Evolutionary conservation across 202 grass and related monocot species (phyloP), one percentile per base, ranked within the genome.

Genomic region (Digitaria exilis): DNA sequence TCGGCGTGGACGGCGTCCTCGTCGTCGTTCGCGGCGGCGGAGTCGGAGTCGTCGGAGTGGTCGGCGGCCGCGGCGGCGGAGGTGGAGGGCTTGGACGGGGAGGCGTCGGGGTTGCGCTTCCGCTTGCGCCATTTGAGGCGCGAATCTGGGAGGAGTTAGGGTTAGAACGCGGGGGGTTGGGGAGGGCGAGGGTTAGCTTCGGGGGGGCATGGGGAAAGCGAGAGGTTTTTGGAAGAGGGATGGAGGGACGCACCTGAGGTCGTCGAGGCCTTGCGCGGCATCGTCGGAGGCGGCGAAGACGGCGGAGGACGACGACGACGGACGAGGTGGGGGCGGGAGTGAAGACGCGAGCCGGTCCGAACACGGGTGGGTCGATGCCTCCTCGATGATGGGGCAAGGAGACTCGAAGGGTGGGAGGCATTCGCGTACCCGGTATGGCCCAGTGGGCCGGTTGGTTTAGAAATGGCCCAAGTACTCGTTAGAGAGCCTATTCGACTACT

Each of bases 121-220:
- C 91, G 84, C 85, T 95, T 94, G 73, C 90, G 89, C 90, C 92
- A 93, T 85, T 93, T 95, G 44, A 89, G 77, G 44, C 87, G 89
- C 63, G 93, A 93, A 93, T 98, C 96, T 94, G 76, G 3, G 58
- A 57, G 75, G 50, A 57, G 70, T 64, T 81, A 71, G 85, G 69
- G 73, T 89, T 85, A 45, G 52, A 42, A 32, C 19, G 51, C n/a
- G n/a, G n/a, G 48, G 37, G 22, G 46, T 0, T 39, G 43, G 18
- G 58, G 17, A 10, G 21, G n/a, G 22, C 2, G 14, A 63, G 72
- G 10, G 58, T 71, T 78, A 72, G 16, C 7, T 49, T 49, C 18
- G 15, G 58, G 17, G 3, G 44, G n/a, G n/a, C n/a, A 35, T 5
- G 61, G 44, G 75, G 62, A 83, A n/a, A 71, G 78, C n/a, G 4